These are phyloP conservation scores for Nemophila menziesii DNA, from an alignment of 257 asterid genomes.

Conservation along the genomic window DNA sequence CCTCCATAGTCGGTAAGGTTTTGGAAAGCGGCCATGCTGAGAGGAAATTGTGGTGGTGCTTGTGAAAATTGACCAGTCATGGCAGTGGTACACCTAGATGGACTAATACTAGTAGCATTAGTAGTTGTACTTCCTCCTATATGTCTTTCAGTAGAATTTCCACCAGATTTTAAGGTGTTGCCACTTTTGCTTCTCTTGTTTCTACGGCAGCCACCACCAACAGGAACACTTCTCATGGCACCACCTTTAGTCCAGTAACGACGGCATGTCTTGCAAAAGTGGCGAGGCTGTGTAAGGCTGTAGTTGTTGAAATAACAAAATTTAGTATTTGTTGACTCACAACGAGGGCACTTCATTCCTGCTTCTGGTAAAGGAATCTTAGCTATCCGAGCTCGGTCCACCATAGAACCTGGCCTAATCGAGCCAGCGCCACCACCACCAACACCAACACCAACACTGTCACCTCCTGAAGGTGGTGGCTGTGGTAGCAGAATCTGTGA, in stretches of 20 bases:
- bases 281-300: conserved; percentile 33
- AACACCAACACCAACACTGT: conserved; percentile 10
- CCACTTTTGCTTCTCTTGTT: conserved; percentile 27
- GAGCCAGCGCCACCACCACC: conserved; percentile 10
- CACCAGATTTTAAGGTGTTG: conserved; percentile 16
- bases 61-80: conserved; percentile 16
- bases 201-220: conserved; percentile 40
- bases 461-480: conserved; percentile 13
- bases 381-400: conserved; percentile 29
- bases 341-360: conserved; percentile 32
- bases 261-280: conserved; percentile 34
- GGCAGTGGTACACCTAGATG: conserved; percentile 16
- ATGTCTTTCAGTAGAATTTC: conserved; percentile 2
- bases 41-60: conserved; percentile 15
- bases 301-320: conserved; percentile 39
- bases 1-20: conserved; percentile 19
- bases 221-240: conserved; percentile 32
- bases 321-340: conserved; percentile 32
- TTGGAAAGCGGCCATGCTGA: conserved; percentile 29
- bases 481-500: too few species aligned
- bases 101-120: conserved; percentile 14
- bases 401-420: conserved; percentile 39
- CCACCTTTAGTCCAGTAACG: conserved; percentile 36
- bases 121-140: conserved; percentile 1
- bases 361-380: conserved; percentile 31